Conservation (phyloP, 306 rosid species). For the Comarum palustre region DNA sequence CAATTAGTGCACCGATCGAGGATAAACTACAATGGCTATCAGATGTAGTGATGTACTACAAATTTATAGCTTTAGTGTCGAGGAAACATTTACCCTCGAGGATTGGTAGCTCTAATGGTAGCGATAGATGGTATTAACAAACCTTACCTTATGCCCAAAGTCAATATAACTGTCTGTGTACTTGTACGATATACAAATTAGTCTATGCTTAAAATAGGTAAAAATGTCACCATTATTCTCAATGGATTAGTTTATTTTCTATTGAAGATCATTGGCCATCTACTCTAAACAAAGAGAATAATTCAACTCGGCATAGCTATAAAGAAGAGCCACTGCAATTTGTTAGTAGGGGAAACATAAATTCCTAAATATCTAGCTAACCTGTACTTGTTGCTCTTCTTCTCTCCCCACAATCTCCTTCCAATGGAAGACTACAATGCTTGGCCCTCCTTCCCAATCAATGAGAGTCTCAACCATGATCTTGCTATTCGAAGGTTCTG, state of each 20-base stretch:
- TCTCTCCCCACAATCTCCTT: conserved; percentile 12
- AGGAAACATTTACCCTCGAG: not conserved
- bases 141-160: not conserved
- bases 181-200: not conserved
- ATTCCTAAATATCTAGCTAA: not conserved
- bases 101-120: not conserved
- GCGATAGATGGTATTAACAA: not conserved
- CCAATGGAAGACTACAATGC: conserved; percentile 46
- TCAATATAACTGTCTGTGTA: not conserved
- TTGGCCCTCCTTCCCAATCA: conserved; percentile 41
- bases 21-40: not conserved
- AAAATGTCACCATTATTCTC: not conserved
- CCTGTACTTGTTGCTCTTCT: not conserved
- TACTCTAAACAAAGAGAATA: conserved; percentile 23
- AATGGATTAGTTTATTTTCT: not conserved
- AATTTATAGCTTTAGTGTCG: not conserved
- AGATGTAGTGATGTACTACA: not conserved
- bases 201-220: not conserved
- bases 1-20: not conserved
- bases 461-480: conserved; percentile 45
- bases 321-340: conserved; percentile 12
- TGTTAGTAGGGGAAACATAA: conserved; percentile 9
- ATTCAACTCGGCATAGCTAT: conserved; percentile 12
- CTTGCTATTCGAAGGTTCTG: conserved; percentile 67
- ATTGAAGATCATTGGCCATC: conserved; percentile 1